A percentile compares a stretch with the other conserved stretches of the same genome.
phyloP scores from a whole-genome alignment of 2,329 filamentous ascomycete species.

The Scytalidium lignicola region DNA sequence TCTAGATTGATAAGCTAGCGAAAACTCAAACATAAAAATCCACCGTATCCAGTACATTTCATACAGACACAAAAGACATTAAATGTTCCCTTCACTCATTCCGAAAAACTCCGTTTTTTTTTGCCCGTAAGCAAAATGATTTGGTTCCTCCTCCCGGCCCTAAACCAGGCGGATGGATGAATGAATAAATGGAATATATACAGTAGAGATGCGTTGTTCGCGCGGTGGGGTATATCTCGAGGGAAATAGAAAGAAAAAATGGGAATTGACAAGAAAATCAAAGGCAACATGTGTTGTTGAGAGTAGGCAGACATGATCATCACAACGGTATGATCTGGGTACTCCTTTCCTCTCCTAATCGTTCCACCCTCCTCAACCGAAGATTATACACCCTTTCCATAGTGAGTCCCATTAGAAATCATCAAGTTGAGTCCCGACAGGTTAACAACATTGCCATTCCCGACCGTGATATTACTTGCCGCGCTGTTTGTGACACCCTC shows the following conservation, averaged over 20 bases:
- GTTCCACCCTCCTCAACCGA: too few species aligned
- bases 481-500: constrained; percentile 11
- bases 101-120: too few species aligned
- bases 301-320: too few species aligned
- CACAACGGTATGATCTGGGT: too few species aligned
- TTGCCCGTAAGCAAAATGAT: too few species aligned
- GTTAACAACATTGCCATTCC: constrained; percentile 18
- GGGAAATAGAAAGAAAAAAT: neutral
- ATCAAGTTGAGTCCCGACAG: constrained; percentile 12
- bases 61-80: too few species aligned
- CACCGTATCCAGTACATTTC: too few species aligned
- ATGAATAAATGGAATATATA: neutral
- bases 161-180: neutral
- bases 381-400: neutral
- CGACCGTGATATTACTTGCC: constrained; percentile 23
- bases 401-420: neutral
- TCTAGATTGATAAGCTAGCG: too few species aligned
- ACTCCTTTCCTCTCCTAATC: too few species aligned
- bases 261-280: neutral
- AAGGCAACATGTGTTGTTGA: neutral
- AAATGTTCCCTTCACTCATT: too few species aligned
- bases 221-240: neutral
- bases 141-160: constrained; percentile 5
- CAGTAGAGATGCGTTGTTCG: too few species aligned
- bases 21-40: too few species aligned